Evolutionary conservation across 352 stramenopile genomes (phyloP), one percentile per base, ranked within the genome.

Genomic region (Thalassiosira allenii): DNA sequence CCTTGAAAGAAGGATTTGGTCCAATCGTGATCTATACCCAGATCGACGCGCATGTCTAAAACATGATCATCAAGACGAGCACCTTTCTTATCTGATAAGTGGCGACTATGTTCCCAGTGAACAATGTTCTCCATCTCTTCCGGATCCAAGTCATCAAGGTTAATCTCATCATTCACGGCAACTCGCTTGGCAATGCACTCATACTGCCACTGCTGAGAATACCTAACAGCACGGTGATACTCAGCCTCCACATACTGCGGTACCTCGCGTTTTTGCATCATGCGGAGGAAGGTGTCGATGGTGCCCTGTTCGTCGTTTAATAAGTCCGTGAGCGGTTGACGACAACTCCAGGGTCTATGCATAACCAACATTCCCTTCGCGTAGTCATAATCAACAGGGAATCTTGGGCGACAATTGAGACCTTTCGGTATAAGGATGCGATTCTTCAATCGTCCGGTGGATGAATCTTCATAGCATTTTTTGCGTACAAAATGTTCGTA

Each of bases 21-120:
- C 53, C 66, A 75, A 34, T 75, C 33, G 30, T 63, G 23, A 17
- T 66, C 6, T 17, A 20, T 30, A 47, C 66, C 66, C 33, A 75
- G 62, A 64, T 67, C 27, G 22, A 75, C 52, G 1, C 14, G 53
- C 1, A 17, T 33, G 14, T 66, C 41, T 51, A 34, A 43, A n/a
- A 20, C 37, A 3, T 43, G n/a, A 30, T 47, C 37, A 17, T 47
- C 17, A 17, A 62, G 44, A 32, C 30, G 67, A 25, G 0, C 65
- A 59, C n/a, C 59, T 33, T 23, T 11, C 67, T 23, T 3, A 22
- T 34, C 65, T 33, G 2, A 57, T 14, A 1, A 4, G 17, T 47
- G 37, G 8, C 37, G 37, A 17, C 37, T 47, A 17, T 47, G 37
- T 47, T 47, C 37, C 37, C 37, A 9, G n/a, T 30, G 4, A 1